phyloP scores from a whole-genome alignment of 2,329 filamentous ascomycete species.

The Microdochium nivale region DNA sequence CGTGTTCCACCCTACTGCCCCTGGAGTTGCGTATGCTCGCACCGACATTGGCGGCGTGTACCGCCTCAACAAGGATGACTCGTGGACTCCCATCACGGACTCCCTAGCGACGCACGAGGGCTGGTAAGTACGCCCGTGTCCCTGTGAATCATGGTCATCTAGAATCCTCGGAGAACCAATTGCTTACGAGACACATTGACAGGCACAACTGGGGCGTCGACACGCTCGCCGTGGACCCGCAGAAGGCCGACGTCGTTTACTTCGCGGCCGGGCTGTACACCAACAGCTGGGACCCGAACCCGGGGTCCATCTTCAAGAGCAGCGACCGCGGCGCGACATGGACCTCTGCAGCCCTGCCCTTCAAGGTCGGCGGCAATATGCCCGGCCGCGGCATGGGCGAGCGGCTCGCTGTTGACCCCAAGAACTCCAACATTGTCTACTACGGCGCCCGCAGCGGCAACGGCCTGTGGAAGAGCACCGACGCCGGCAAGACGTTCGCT shows the following conservation, averaged over 20 bases:
- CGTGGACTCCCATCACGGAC: conserved; percentile 46
- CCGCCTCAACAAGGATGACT: conserved; percentile 44
- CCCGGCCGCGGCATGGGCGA: conserved; percentile 51
- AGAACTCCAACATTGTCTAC: conserved; percentile 46
- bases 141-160: background rate
- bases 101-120: conserved; percentile 26
- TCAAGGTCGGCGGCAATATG: conserved; percentile 56
- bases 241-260: conserved; percentile 41
- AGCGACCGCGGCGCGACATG: conserved; percentile 45
- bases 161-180: background rate
- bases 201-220: conserved; percentile 51
- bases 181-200: conserved; percentile 10
- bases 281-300: conserved; percentile 48
- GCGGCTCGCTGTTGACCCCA: conserved; percentile 48
- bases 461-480: conserved; percentile 49
- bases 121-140: background rate
- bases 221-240: conserved; percentile 45
- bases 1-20: conserved; percentile 42
- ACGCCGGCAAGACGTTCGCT: conserved; percentile 43
- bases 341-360: conserved; percentile 37
- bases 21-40: conserved; percentile 44
- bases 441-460: conserved; percentile 51
- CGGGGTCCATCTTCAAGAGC: conserved; percentile 44
- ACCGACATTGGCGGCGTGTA: conserved; percentile 52
- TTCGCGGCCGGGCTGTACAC: conserved; percentile 50